Percentiles rank a stretch among this genome's conserved stretches.
phyloP scores from a whole-genome alignment of 2,329 filamentous ascomycete genomes.

The Xylaria hypoxylon region DNA sequence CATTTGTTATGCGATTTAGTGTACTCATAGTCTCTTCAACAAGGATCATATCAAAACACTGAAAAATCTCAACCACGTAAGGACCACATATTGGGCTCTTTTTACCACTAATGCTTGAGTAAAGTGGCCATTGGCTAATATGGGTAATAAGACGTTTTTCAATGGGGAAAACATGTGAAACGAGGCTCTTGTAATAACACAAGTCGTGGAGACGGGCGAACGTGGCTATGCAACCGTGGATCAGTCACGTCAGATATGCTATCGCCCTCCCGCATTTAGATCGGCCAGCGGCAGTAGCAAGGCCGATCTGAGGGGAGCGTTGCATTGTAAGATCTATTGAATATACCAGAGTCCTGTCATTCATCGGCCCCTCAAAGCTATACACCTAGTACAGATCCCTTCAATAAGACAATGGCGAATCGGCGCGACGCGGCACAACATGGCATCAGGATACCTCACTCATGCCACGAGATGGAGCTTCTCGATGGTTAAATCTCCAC shows the following conservation, averaged over 20 bases:
- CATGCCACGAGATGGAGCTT: conserved; percentile 35
- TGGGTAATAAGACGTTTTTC: conserved; percentile 21
- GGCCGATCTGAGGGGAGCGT: conserved; percentile 33
- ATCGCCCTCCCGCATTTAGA: conserved; percentile 32
- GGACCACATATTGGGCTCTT: conserved; percentile 29
- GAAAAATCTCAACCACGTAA: conserved; percentile 17
- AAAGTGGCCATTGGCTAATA: conserved; percentile 17
- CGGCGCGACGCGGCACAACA: conserved; percentile 29
- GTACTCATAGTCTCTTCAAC: conserved; percentile 10
- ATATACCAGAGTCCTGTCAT: conserved; percentile 21
- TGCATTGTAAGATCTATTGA: conserved; percentile 39
- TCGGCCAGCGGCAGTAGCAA: conserved; percentile 31
- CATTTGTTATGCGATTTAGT: conserved; percentile 24
- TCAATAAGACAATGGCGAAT: conserved; percentile 26
- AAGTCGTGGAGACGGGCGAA: conserved; percentile 30
- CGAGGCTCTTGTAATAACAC: conserved; percentile 23
- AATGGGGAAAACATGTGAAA: not conserved
- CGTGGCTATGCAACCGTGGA: conserved; percentile 38
- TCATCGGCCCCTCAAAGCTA: conserved; percentile 16
- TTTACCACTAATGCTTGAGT: conserved; percentile 2
- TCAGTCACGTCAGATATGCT: conserved; percentile 31
- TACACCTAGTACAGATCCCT: conserved; percentile 21
- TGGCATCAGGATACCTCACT: conserved; percentile 35
- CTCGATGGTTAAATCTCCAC: conserved; percentile 19
- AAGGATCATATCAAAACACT: conserved; percentile 27